phyloP scores from a whole-genome alignment of 148 eudicot genomes.

The Limonium bicolor region DNA sequence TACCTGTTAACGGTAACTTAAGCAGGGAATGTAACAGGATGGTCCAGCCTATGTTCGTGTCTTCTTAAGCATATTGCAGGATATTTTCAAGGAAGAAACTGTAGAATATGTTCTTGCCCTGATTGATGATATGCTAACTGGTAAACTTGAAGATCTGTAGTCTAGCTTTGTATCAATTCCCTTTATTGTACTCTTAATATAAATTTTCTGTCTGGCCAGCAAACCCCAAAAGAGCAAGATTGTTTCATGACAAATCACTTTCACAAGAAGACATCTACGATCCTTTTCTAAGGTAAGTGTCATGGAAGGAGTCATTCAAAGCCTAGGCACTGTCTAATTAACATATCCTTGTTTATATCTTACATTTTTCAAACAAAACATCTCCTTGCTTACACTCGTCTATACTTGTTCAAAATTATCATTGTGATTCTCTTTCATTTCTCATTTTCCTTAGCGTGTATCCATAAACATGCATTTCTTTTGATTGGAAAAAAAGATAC shows the following conservation, averaged over 20 bases:
- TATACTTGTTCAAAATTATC: too few relatives aligned
- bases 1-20: not conserved
- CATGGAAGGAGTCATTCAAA: not conserved
- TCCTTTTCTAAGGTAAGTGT: conserved; percentile 65
- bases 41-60: conserved; percentile 80
- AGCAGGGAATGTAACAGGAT: conserved; percentile 43
- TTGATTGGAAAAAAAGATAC: not conserved
- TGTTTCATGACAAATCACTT: conserved; percentile 83
- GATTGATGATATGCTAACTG: conserved; percentile 85
- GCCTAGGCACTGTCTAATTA: not conserved
- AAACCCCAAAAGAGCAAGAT: conserved; percentile 75
- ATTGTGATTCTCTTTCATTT: not conserved
- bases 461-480: not conserved
- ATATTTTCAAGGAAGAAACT: conserved; percentile 87
- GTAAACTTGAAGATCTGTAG: conserved; percentile 19
- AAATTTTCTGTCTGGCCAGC: conserved; percentile 29
- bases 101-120: conserved; percentile 91
- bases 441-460: not conserved
- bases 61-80: conserved; percentile 72
- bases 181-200: conserved; percentile 4
- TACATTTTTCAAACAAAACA: not conserved
- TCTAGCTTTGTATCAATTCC: not conserved
- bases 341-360: not conserved
- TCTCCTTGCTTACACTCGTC: too few relatives aligned
- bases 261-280: conserved; percentile 73